Evolutionary conservation across 176 grass and related monocot species (phyloP).

Genomic region (Olyra latifolia): DNA sequence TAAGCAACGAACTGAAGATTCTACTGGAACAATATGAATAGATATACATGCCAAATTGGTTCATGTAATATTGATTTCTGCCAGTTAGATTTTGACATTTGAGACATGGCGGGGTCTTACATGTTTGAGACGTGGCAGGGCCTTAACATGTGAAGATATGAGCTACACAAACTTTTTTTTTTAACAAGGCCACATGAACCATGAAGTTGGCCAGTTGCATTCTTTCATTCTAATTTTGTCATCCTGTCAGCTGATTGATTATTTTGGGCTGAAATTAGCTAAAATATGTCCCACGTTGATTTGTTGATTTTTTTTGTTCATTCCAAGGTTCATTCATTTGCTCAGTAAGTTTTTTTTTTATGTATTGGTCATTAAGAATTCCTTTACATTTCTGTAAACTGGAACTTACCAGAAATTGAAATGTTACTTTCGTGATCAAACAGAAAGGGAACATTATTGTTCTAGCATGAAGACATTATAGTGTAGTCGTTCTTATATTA

Average conservation of each 20-base stretch:
- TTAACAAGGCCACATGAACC: not conserved
- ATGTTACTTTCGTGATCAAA: not conserved
- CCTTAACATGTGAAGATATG: not conserved
- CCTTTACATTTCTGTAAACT: not conserved
- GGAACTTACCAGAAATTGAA: constrained; percentile 4
- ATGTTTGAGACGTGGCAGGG: too few species aligned
- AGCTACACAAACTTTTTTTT: not conserved
- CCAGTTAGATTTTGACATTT: too few species aligned
- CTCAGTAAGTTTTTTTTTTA: not conserved
- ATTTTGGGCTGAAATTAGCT: not conserved
- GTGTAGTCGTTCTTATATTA: not conserved
- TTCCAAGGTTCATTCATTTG: not conserved
- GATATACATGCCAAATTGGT: not conserved
- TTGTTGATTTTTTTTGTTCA: not conserved
- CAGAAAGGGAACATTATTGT: not conserved
- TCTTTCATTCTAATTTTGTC: not conserved
- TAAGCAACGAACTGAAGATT: not conserved
- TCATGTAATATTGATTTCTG: too few species aligned
- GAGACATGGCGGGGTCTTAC: too few species aligned
- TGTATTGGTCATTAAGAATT: not conserved
- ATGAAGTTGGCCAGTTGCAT: not conserved
- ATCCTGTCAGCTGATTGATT: not conserved
- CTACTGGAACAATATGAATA: not conserved
- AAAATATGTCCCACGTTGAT: not conserved
- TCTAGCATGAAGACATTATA: not conserved